A percentile compares a stretch with the other conserved stretches of the same genome.
Conservation (phyloP, 768 basidiomycete species). For the Mycena alexandri region DNA sequence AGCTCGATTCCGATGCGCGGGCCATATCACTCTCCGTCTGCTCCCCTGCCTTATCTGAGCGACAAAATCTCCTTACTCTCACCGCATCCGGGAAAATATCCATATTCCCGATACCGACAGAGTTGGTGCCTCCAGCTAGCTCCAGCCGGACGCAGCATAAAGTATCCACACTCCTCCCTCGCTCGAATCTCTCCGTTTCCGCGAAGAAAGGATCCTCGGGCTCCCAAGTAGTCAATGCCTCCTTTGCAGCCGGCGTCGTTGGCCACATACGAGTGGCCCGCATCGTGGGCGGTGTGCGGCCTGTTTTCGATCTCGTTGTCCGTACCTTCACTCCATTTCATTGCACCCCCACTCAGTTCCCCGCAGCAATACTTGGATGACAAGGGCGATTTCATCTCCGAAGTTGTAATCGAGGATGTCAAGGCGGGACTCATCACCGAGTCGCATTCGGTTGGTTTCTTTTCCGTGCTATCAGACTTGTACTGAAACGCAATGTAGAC, state of each 20-base stretch:
- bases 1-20: conserved; percentile 75
- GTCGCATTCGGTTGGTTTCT: conserved; percentile 35
- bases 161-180: conserved; percentile 64
- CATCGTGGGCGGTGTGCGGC: conserved; percentile 67
- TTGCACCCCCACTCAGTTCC: conserved; percentile 24
- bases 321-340: conserved; percentile 45
- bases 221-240: conserved; percentile 58
- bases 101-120: conserved; percentile 66
- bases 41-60: conserved; percentile 43
- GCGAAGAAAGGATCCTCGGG: conserved; percentile 53
- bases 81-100: conserved; percentile 72
- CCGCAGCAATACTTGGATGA: conserved; percentile 68
- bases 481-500: conserved; percentile 46
- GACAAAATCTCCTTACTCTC: conserved; percentile 63
- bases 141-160: conserved; percentile 57
- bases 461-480: background rate
- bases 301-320: conserved; percentile 72
- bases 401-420: conserved; percentile 61
- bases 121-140: conserved; percentile 53
- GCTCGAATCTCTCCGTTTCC: conserved; percentile 59
- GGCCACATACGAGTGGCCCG: conserved; percentile 66
- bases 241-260: conserved; percentile 56
- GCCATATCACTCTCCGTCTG: conserved; percentile 53
- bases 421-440: conserved; percentile 41
- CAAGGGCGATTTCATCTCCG: conserved; percentile 64